Evolutionary conservation across 2,329 filamentous ascomycete genomes (phyloP).

Genomic region (Cylindrodendrum hubeiense): DNA sequence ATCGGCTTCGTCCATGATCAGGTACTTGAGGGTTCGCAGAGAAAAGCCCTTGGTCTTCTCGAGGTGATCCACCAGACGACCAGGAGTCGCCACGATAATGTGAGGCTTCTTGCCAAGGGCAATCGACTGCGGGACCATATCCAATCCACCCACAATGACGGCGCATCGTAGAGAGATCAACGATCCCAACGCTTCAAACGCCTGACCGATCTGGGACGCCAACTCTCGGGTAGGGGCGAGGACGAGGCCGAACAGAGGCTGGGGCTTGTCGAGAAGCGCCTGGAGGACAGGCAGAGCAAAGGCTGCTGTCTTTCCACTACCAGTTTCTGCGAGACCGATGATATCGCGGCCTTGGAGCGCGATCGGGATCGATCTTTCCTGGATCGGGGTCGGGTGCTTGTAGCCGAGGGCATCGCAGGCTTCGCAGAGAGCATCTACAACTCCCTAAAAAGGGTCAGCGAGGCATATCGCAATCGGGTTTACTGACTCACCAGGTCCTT

Average conservation of each 20-base stretch:
- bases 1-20: constrained; percentile 97
- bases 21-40: constrained; percentile 82
- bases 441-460: constrained; percentile 65
- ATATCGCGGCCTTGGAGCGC: constrained; percentile 87
- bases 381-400: constrained; percentile 89
- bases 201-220: constrained; percentile 89
- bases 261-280: constrained; percentile 87
- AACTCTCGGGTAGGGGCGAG: constrained; percentile 94
- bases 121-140: constrained; percentile 93
- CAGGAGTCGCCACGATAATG: constrained; percentile 91
- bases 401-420: constrained; percentile 87
- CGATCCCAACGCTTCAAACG: constrained; percentile 88
- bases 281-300: constrained; percentile 95
- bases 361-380: constrained; percentile 83
- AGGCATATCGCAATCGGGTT: background rate
- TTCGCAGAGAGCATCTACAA: constrained; percentile 89
- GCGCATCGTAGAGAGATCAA: constrained; percentile 89
- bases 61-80: constrained; percentile 88
- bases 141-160: constrained; percentile 91
- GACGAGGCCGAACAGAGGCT: constrained; percentile 87
- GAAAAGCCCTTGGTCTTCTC: constrained; percentile 98
- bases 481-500: constrained; percentile 68
- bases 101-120: constrained; percentile 96
- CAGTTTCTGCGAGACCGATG: constrained; percentile 95
- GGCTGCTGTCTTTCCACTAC: constrained; percentile 94